These are phyloP conservation scores for Basidiobolus heterosporus DNA, from an alignment of 371 early-diverging fungal species.

Conservation along the genomic window DNA sequence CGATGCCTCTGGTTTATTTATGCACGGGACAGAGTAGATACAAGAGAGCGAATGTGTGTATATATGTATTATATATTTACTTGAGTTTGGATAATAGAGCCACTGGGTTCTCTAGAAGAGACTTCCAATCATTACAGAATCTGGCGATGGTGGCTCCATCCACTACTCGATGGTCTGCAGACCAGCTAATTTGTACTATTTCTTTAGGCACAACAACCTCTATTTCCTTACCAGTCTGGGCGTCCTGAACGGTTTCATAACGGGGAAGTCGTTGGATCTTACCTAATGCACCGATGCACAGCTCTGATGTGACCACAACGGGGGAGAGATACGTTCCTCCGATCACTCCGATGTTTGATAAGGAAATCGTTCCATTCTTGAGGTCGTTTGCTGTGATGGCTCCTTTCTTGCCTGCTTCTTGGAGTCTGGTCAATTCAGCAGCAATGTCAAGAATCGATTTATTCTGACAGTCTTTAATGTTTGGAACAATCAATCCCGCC, in stretches of 20 bases:
- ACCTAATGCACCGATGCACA: conserved; percentile 89
- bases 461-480: conserved; percentile 76
- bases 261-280: conserved; percentile 69
- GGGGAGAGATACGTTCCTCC: conserved; percentile 86
- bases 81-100: conserved; percentile 35
- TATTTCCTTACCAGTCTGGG: conserved; percentile 17
- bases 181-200: conserved; percentile 72
- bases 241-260: conserved; percentile 37
- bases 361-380: conserved; percentile 72
- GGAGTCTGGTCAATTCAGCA: conserved; percentile 61
- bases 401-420: conserved; percentile 46
- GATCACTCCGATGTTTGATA: conserved; percentile 89
- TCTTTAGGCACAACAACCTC: conserved; percentile 54
- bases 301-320: conserved; percentile 67
- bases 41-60: too few relatives aligned
- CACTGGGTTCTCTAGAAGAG: conserved; percentile 64
- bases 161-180: conserved; percentile 92
- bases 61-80: too few relatives aligned
- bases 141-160: conserved; percentile 94
- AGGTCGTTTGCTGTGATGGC: conserved; percentile 51
- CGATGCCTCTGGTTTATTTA: too few relatives aligned
- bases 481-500: conserved; percentile 83
- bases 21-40: too few relatives aligned
- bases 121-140: conserved; percentile 75
- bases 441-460: conserved; percentile 87